Base-by-base conservation (phyloP, 208 protist species). In the Trypanosoma avium region DNA sequence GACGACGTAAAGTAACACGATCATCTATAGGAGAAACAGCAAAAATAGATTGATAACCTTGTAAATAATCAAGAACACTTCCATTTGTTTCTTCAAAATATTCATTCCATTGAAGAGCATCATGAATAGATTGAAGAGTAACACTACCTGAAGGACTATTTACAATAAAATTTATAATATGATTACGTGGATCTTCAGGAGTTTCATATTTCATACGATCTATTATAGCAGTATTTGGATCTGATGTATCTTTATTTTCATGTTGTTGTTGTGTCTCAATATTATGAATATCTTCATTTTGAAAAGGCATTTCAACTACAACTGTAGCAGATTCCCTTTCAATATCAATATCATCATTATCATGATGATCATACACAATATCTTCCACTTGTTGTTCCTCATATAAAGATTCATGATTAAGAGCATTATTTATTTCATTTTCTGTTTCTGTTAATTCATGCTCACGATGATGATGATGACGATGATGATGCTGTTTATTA, bases 41-140 rank as follows among this genome's bases (percentile, higher is more conserved):
- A 61, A 92, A 92, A 47, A 92, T 82, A n/a, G 81, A 83, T 40
- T 88, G 85, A 57, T 88, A 92, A 19, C 79, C 82, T 33, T 88
- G 79, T 45, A 92, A 72, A 40, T 84, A 92, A 49, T 88, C 81
- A 22, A 67, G 26, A 19, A 92, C 66, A 35, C 56, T 68, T 7
- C 85, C 85, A 65, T 86, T 86, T 32, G 67, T 63, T 8, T 56
- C 58, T 17, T 65, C 69, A 54, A 84, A 88, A 10, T 66, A 38
- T 10, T 68, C 57, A 32, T 70, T 69, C 82, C 85, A 92, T 19
- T 71, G 35, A 22, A 92, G 69, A 19, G 50, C 33, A 15, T 75
- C 45, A 30, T 75, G 65, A 57, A 92, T 83, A 29, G 72, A 64
- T 27, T 72, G 40, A 10, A 91, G 59, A 0, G 74, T 77, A 17